Evolutionary conservation across 768 basidiomycete species (phyloP), one percentile per base, ranked within the genome.

Genomic region (Suillus subaureus): DNA sequence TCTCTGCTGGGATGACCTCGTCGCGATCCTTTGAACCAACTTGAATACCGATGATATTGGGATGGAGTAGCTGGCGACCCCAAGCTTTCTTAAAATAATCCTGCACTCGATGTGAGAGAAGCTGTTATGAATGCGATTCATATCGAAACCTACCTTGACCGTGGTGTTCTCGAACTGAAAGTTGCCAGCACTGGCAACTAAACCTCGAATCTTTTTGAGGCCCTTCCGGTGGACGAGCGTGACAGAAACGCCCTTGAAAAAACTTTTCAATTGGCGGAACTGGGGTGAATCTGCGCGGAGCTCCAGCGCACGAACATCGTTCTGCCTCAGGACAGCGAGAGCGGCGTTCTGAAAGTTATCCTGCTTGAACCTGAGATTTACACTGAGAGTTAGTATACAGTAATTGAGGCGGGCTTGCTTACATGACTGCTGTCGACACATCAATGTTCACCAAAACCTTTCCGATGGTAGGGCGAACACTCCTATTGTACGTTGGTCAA

Each of bases 1-100:
- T 65, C 64, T 89, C 87, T 0, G 82, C 78, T 0, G 88, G 88
- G 6, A 81, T 69, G 26, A 88, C 74, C n/a, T 82, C 72, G 0
- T 76, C 76, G 0, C 76, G 73, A 11, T 72, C 71, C 3, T 70
- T 68, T 0, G 70, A 72, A 1, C 72, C 75, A 47, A 72, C 58
- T 8, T 67, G 69, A 7, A 87, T 74, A 3, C 83, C 85, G 37
- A 84, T 70, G 9, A 78, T 77, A 0, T 71, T 72, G 0, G 83
- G 83, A 67, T 73, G 72, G 18, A 64, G 33, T 8, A 86, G 62
- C 0, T 62, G 66, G 0, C 78, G 71, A 23, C 78, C 78, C 61
- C 85, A 75, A 0, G 77, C 74, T 5, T 74, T 68, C 15, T 68
- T 66, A 40, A 78, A 84, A 62, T 87, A 78, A 1, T 80, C 75